Conservation (phyloP, 1,284 basidiomycete species). For the Chondrostereum purpureum region DNA sequence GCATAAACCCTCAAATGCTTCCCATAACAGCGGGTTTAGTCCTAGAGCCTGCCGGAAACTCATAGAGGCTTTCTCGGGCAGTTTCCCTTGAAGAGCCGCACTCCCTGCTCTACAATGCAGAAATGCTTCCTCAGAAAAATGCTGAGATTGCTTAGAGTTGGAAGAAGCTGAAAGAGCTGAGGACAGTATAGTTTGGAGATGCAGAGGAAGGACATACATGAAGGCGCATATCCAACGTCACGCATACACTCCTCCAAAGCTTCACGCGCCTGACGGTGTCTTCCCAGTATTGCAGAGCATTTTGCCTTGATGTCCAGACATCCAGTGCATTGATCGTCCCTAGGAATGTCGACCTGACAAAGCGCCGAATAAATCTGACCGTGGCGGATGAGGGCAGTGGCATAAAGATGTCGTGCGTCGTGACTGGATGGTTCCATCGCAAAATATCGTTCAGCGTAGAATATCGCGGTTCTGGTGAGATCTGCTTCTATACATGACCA, state of each 20-base stretch:
- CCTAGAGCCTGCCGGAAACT: constrained; percentile 71
- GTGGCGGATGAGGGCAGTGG: constrained; percentile 66
- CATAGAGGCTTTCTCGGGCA: constrained; percentile 61
- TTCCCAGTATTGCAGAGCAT: constrained; percentile 67
- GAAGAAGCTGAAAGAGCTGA: constrained; percentile 37
- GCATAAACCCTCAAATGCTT: constrained; percentile 89
- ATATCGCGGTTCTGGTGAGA: constrained; percentile 68
- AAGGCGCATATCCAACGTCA: constrained; percentile 42
- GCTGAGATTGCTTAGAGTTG: constrained; percentile 39
- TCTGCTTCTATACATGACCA: constrained; percentile 77
- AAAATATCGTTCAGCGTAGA: constrained; percentile 78
- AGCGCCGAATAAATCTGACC: constrained; percentile 76
- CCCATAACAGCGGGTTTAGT: constrained; percentile 83
- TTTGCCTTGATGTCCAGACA: constrained; percentile 77
- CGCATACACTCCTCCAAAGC: constrained; percentile 57
- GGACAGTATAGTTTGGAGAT: constrained; percentile 17
- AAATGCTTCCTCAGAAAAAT: constrained; percentile 60
- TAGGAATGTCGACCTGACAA: constrained; percentile 56
- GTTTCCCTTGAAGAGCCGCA: constrained; percentile 69
- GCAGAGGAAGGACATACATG: constrained; percentile 37
- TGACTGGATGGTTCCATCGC: constrained; percentile 63
- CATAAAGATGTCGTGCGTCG: constrained; percentile 81
- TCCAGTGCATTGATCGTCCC: constrained; percentile 58
- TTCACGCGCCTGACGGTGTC: constrained; percentile 67
- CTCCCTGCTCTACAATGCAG: constrained; percentile 65